phyloP scores from a whole-genome alignment of 306 rosid species.

The Alnus glutinosa region DNA sequence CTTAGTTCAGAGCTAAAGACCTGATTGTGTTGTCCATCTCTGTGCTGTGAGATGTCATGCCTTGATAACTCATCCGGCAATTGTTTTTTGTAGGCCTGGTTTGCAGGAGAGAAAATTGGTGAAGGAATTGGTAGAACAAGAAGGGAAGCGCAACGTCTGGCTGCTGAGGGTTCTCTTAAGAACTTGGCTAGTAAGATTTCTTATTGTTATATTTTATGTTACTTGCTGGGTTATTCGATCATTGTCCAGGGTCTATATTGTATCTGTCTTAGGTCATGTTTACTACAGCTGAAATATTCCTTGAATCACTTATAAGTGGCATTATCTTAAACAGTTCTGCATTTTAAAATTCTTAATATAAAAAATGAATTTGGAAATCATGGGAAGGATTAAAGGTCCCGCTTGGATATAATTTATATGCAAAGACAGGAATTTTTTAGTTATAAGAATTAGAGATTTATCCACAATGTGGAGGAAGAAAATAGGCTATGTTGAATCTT shows the following conservation, averaged over 20 bases:
- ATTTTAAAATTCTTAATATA: background rate
- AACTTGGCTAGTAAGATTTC: conserved; percentile 74
- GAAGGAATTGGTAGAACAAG: conserved; percentile 85
- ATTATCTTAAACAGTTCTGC: background rate
- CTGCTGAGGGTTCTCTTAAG: conserved; percentile 84
- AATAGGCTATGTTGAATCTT: background rate
- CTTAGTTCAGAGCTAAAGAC: conserved; percentile 17
- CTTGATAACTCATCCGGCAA: conserved; percentile 16
- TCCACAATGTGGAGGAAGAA: background rate
- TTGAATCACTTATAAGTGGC: background rate
- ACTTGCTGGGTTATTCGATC: conserved; percentile 11
- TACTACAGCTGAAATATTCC: background rate
- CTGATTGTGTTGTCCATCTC: conserved; percentile 19
- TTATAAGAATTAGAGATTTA: background rate
- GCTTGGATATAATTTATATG: background rate
- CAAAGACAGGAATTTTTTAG: background rate
- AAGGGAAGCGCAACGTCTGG: conserved; percentile 83
- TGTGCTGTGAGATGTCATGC: conserved; percentile 25
- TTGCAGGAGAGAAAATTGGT: conserved; percentile 86
- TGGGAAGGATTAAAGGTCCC: background rate
- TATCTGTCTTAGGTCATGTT: background rate
- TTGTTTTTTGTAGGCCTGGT: conserved; percentile 67
- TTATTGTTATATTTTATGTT: conserved; percentile 9
- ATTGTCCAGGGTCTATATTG: background rate
- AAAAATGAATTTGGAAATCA: background rate